phyloP scores from a whole-genome alignment of 768 basidiomycete species.

The Termitomyces sp. region DNA sequence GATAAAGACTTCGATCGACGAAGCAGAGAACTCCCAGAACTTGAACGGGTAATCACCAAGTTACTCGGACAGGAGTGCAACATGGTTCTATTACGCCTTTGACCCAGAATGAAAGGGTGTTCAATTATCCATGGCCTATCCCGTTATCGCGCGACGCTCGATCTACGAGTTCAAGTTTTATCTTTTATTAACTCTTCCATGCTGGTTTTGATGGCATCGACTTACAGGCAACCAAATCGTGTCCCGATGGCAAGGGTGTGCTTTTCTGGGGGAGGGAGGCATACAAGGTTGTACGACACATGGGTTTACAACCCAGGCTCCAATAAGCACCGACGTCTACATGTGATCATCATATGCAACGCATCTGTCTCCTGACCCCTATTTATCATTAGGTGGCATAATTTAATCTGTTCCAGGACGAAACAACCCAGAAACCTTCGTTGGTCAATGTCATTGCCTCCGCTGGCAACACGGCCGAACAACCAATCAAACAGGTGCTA shows the following conservation, averaged over 20 bases:
- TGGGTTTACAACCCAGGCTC: background rate
- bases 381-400: too few species aligned
- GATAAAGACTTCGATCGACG: background rate
- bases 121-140: background rate
- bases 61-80: background rate
- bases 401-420: too few species aligned
- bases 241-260: background rate
- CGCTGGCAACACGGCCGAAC: background rate
- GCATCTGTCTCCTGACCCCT: background rate
- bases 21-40: background rate
- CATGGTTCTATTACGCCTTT: background rate
- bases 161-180: background rate
- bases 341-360: background rate
- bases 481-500: background rate
- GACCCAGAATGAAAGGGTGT: background rate
- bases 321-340: background rate
- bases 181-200: background rate
- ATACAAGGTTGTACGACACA: background rate
- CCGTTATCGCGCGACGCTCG: background rate
- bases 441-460: background rate
- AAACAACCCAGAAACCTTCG: background rate
- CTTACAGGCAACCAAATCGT: background rate
- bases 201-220: background rate
- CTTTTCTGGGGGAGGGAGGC: background rate
- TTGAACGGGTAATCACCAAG: background rate